Conservation (phyloP, 768 basidiomycete genomes). For the Cystobasidium ongulense region DNA sequence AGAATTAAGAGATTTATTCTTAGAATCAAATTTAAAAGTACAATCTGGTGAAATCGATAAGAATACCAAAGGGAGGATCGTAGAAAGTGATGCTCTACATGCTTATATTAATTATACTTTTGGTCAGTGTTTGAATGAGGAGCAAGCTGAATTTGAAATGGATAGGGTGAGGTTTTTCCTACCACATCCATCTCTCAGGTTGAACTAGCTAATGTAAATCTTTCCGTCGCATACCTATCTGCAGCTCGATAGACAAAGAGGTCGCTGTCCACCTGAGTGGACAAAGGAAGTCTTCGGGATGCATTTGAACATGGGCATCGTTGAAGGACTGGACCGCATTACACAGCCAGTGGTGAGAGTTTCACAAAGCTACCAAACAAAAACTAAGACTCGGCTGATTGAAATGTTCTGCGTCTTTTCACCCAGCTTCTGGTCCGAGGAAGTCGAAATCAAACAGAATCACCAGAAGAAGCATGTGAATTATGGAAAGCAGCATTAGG, state of each 20-base stretch:
- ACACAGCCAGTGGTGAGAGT: conserved; percentile 2
- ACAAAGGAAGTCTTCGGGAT: conserved; percentile 13
- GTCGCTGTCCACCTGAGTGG: conserved; percentile 1
- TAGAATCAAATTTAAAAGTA: conserved; percentile 1
- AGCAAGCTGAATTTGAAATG: conserved; percentile 14
- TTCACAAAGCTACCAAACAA: no score
- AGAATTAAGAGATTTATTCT: conserved; percentile 4
- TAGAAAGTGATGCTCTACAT: neutral
- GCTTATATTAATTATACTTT: conserved; percentile 21
- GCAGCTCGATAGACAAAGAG: conserved; percentile 10
- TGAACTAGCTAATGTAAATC: no score
- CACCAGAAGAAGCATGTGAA: conserved; percentile 5
- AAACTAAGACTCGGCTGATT: no score
- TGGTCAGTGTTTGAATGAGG: conserved; percentile 5
- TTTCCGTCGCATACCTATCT: no score
- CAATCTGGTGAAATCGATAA: neutral
- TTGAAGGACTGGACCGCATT: conserved; percentile 3
- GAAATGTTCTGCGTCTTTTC: no score
- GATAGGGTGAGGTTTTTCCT: neutral
- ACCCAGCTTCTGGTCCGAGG: conserved; percentile 8
- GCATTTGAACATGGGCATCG: neutral
- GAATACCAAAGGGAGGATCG: neutral
- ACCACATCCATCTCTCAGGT: no score
- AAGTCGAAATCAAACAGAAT: conserved; percentile 3
- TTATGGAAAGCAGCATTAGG: neutral